Evolutionary conservation across 441 rosid species (phyloP).

Genomic region (Croton setiger): DNA sequence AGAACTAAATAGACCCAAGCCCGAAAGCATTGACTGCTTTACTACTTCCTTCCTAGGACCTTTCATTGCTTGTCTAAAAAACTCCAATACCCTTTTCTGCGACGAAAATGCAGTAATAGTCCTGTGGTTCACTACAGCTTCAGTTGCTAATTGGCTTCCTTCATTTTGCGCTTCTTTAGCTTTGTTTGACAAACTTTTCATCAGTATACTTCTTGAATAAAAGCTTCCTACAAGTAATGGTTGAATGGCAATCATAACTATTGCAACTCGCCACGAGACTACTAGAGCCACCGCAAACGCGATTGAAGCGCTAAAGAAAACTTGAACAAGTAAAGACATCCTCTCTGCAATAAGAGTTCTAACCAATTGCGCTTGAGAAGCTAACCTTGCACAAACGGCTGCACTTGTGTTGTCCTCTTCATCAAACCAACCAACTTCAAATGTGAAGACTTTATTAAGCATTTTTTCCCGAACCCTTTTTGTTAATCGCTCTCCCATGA

Average conservation of each 20-base stretch:
- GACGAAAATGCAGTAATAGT: slow-evolving; percentile 65
- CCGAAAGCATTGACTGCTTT: slow-evolving; percentile 46
- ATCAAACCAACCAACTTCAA: slow-evolving; percentile 67
- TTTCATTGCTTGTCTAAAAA: slow-evolving; percentile 41
- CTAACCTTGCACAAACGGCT: slow-evolving; percentile 52
- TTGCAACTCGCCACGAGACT: slow-evolving; percentile 50
- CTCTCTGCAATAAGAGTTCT: slow-evolving; percentile 54
- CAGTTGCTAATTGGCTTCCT: slow-evolving; percentile 67
- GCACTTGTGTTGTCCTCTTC: slow-evolving; percentile 62
- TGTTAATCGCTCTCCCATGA: slow-evolving; percentile 60
- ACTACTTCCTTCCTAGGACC: slow-evolving; percentile 42
- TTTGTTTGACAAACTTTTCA: slow-evolving; percentile 53
- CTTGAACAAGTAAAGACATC: slow-evolving; percentile 53
- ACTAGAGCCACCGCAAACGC: slow-evolving; percentile 43
- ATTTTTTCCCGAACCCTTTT: slow-evolving; percentile 50
- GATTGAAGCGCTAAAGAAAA: slow-evolving; percentile 41
- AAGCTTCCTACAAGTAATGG: slow-evolving; percentile 56
- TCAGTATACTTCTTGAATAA: slow-evolving; percentile 43
- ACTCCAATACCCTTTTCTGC: slow-evolving; percentile 47
- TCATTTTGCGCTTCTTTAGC: slow-evolving; percentile 47
- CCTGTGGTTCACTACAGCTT: slow-evolving; percentile 58
- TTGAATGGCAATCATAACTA: slow-evolving; percentile 54
- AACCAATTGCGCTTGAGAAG: slow-evolving; percentile 53
- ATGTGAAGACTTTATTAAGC: slow-evolving; percentile 46
- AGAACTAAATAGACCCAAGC: slow-evolving; percentile 40